Conservation (phyloP, 2,329 filamentous ascomycete species). For the Thielaviopsis punctulata region DNA sequence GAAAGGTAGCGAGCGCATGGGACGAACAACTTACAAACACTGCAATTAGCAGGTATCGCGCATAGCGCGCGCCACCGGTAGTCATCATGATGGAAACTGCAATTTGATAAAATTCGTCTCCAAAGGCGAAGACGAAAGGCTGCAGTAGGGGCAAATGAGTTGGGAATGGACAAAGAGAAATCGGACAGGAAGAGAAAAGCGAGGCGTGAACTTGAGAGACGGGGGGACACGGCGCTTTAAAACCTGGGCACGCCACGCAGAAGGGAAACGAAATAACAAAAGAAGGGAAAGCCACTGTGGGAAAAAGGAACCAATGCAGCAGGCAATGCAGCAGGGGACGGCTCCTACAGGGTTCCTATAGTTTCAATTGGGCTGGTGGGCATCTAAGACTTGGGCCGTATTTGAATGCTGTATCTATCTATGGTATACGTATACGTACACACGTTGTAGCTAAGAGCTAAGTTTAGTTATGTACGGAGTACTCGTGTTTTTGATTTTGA, state of each 20-base stretch:
- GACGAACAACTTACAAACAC: constrained; percentile 49
- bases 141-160: not conserved
- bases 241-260: not conserved
- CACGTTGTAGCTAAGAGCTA: no score
- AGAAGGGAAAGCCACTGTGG: constrained; percentile 1
- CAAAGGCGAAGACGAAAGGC: not conserved
- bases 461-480: no score
- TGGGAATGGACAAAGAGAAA: not conserved
- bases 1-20: not conserved
- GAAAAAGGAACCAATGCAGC: not conserved
- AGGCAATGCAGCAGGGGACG: not conserved
- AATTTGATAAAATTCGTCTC: not conserved
- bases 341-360: constrained; percentile 2
- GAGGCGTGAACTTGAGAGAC: not conserved
- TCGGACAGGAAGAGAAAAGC: not conserved
- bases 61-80: constrained; percentile 55
- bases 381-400: not conserved
- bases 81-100: constrained; percentile 30
- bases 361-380: not conserved
- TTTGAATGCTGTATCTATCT: not conserved
- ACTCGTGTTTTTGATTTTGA: no score
- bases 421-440: not conserved
- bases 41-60: constrained; percentile 64
- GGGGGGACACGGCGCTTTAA: constrained; percentile 6
- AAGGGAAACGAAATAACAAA: not conserved